These are phyloP conservation scores for Fusarium gaditjirri DNA, from an alignment of 2,329 filamentous ascomycete species.

Conservation along the genomic window DNA sequence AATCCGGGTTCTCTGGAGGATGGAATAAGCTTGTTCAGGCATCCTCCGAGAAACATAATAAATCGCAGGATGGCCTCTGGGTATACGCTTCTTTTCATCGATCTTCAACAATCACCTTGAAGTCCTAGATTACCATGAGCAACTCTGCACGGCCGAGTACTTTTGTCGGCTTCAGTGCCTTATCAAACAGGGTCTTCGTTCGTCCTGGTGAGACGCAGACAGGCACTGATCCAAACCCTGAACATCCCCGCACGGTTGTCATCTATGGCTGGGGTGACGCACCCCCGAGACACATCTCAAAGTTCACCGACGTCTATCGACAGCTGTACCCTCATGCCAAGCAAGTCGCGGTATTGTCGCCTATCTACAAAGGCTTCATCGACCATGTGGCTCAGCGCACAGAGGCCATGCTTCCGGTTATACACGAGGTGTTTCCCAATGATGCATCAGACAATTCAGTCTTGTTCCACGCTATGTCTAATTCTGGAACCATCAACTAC, in stretches of 20 bases:
- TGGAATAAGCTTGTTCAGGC: not conserved
- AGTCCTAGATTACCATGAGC: not conserved
- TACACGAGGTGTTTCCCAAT: not conserved
- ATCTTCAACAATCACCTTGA: not conserved
- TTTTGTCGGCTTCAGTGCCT: not conserved
- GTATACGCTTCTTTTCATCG: too few species aligned
- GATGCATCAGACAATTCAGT: accelerated
- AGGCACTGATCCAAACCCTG: accelerated
- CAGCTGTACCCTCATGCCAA: not conserved
- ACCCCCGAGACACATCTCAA: not conserved
- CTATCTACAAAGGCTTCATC: not conserved
- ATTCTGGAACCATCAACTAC: slow-evolving; percentile 1
- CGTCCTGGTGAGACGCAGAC: not conserved
- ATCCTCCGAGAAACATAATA: not conserved
- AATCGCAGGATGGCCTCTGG: not conserved
- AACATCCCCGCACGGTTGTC: not conserved
- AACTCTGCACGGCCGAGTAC: accelerated
- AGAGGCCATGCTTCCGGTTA: not conserved
- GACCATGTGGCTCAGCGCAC: not conserved
- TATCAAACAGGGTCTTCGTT: not conserved
- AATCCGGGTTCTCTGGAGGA: accelerated
- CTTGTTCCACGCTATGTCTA: not conserved
- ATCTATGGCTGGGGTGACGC: slow-evolving; percentile 20
- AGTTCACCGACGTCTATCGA: not conserved
- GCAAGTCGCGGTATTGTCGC: not conserved